Evolutionary conservation across 2,329 filamentous ascomycete species (phyloP).

Genomic region (Penicillium sp.): DNA sequence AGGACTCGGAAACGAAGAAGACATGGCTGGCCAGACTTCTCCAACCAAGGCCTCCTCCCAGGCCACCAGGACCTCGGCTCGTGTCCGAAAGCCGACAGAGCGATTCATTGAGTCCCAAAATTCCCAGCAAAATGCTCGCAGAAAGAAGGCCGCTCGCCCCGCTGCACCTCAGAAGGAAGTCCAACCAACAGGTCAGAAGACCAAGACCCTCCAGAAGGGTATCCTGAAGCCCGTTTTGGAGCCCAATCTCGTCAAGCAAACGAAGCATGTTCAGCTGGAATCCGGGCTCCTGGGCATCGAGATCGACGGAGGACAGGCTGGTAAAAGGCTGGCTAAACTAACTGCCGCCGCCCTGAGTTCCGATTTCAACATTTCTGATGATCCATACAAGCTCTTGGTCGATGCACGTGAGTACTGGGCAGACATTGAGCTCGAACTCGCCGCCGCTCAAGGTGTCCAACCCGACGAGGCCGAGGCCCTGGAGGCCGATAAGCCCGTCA

Average conservation of each 20-base stretch:
- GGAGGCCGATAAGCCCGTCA: neutral
- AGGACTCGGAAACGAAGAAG: slow-evolving; percentile 8
- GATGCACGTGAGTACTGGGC: neutral
- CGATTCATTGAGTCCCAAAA: slow-evolving; percentile 28
- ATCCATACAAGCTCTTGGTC: slow-evolving; percentile 6
- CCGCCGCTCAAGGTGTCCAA: neutral
- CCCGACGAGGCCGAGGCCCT: neutral
- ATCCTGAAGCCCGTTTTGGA: neutral
- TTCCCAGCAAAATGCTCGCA: slow-evolving; percentile 12
- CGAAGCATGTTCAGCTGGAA: slow-evolving; percentile 2
- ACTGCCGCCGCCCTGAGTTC: slow-evolving; percentile 5
- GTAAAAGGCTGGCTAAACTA: slow-evolving; percentile 10
- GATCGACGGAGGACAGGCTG: slow-evolving; percentile 5
- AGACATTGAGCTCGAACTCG: neutral
- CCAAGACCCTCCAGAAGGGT: neutral
- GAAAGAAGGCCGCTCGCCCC: slow-evolving; percentile 2
- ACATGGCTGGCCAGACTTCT: slow-evolving; percentile 10
- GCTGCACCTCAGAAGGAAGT: neutral
- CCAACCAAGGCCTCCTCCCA: slow-evolving; percentile 17
- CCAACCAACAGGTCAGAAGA: neutral
- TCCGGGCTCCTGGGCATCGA: slow-evolving; percentile 2
- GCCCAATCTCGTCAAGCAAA: neutral
- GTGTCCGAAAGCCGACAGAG: slow-evolving; percentile 19
- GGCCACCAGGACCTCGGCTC: slow-evolving; percentile 24
- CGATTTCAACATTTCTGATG: slow-evolving; percentile 8